These are phyloP conservation scores for Eleusine coracana DNA, from an alignment of 176 grass and related monocot species.

Conservation along the genomic window DNA sequence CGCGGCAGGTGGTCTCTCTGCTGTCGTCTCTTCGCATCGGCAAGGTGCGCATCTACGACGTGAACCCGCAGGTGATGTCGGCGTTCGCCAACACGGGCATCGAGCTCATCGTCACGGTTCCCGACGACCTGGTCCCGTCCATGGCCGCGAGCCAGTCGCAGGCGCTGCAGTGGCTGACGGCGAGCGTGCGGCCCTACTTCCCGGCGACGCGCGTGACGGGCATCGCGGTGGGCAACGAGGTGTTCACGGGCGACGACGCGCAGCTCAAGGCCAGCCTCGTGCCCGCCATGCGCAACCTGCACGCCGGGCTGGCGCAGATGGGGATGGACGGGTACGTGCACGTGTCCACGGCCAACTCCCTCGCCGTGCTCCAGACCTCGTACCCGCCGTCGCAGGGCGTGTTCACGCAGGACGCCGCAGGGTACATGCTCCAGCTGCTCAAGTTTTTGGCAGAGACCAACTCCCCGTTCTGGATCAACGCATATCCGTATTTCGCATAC, in stretches of 20 bases:
- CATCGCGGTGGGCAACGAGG: constrained; percentile 89
- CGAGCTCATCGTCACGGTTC: constrained; percentile 85
- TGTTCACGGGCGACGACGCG: constrained; percentile 71
- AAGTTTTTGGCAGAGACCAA: constrained; percentile 67
- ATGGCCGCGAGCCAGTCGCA: constrained; percentile 49
- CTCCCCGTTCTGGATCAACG: constrained; percentile 88
- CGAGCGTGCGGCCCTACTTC: constrained; percentile 69
- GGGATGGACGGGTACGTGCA: constrained; percentile 68
- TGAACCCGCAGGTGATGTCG: constrained; percentile 74
- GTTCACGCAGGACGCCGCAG: constrained; percentile 61
- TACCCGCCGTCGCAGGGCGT: constrained; percentile 85
- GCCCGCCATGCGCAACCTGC: constrained; percentile 85
- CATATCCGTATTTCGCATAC: constrained; percentile 93
- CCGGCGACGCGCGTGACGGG: constrained; percentile 82
- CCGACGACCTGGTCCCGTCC: constrained; percentile 65
- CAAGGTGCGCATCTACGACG: constrained; percentile 90
- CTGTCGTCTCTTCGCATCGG: constrained; percentile 64
- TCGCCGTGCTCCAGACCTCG: constrained; percentile 78
- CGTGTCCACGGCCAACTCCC: constrained; percentile 78
- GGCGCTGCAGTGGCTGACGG: constrained; percentile 65
- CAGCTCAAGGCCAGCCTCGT: constrained; percentile 76
- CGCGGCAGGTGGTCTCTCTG: constrained; percentile 60
- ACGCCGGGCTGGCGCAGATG: constrained; percentile 65
- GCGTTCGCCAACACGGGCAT: constrained; percentile 74
- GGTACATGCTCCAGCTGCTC: constrained; percentile 64